Percentiles rank a stretch among this genome's conserved stretches.
These are phyloP conservation scores for Ehretia macrophylla DNA, from an alignment of 257 asterid species.

Conservation along the genomic window DNA sequence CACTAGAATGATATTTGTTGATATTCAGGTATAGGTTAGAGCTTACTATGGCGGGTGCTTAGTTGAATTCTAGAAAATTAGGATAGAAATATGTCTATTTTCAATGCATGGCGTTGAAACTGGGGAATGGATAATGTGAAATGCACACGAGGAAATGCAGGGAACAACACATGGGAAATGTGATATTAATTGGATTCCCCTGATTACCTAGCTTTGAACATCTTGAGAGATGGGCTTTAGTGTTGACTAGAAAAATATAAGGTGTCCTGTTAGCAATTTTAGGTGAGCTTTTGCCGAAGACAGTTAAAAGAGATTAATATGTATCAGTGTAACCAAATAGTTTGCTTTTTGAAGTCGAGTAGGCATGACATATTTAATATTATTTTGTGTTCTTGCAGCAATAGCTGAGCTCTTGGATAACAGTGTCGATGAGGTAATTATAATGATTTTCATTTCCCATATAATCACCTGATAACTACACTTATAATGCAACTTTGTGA, in stretches of 20 bases:
- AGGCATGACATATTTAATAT: conserved; percentile 1
- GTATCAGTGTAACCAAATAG: background rate
- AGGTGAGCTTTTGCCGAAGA: background rate
- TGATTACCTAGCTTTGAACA: too few relatives aligned
- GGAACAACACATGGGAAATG: background rate
- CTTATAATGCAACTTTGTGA: too few relatives aligned
- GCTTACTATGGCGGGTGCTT: too few relatives aligned
- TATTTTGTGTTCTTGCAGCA: conserved; percentile 46
- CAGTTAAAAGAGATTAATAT: background rate
- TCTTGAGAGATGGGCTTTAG: background rate
- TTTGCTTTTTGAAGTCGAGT: background rate
- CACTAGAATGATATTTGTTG: too few relatives aligned
- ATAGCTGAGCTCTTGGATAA: conserved; percentile 94
- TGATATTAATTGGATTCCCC: background rate
- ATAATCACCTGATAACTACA: too few relatives aligned
- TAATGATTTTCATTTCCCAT: conserved; percentile 1
- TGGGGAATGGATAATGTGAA: background rate
- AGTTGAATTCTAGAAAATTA: too few relatives aligned
- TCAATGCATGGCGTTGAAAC: background rate
- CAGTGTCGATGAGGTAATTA: conserved; percentile 89
- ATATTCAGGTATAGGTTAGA: too few relatives aligned
- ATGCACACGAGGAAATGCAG: background rate
- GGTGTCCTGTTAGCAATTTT: background rate
- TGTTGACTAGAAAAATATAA: background rate
- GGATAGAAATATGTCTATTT: background rate